Evolutionary conservation across 441 rosid genomes (phyloP).

Genomic region (Pelargonium myrrhifolium): DNA sequence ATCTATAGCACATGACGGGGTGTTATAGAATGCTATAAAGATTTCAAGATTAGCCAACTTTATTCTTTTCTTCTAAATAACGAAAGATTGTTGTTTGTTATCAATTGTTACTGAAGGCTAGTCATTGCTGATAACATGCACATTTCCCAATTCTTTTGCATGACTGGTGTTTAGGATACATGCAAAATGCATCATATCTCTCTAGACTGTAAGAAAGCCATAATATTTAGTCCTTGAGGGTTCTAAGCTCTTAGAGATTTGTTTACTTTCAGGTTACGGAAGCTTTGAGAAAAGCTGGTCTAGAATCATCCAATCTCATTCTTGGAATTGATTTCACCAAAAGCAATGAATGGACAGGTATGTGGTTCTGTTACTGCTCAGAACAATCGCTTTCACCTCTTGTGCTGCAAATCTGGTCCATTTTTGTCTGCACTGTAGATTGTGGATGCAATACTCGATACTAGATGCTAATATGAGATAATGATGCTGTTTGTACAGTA

Average conservation of each 20-base stretch:
- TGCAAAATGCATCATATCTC: not conserved
- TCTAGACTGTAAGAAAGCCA: not conserved
- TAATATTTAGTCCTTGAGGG: not conserved
- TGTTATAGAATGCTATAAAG: not conserved
- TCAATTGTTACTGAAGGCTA: not conserved
- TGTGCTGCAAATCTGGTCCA: no score
- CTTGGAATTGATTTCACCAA: conserved; percentile 85
- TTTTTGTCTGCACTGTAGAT: not conserved
- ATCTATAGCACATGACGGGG: not conserved
- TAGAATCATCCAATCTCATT: conserved; percentile 88
- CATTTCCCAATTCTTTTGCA: not conserved
- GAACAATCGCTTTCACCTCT: not conserved
- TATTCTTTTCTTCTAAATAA: not conserved
- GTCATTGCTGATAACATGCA: not conserved
- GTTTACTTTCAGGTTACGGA: conserved; percentile 43
- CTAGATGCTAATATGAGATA: not conserved
- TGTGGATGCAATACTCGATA: not conserved
- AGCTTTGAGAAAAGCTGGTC: conserved; percentile 65
- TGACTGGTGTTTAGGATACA: not conserved
- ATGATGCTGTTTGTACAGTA: no score
- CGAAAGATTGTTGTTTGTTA: not conserved
- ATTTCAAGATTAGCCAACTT: not conserved
- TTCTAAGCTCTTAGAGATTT: not conserved
- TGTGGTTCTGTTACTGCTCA: not conserved
- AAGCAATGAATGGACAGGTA: conserved; percentile 96